Base-by-base conservation (phyloP, 1,284 basidiomycete genomes). In the Leccinum subspadiceum region DNA sequence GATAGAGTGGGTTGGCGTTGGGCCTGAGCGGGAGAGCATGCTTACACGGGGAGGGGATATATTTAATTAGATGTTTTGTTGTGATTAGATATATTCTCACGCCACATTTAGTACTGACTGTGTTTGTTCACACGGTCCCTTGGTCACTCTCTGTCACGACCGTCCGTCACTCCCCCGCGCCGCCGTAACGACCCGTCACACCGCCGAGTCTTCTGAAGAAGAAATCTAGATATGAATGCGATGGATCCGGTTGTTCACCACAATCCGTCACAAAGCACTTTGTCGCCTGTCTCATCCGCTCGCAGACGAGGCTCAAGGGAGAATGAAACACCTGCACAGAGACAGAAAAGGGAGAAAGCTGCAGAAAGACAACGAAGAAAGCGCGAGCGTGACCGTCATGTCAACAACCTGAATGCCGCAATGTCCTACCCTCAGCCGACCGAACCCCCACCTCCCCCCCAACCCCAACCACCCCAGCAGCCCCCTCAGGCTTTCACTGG, bases 1-100 rank as follows among this genome's bases (percentile, higher is more conserved):
- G 58, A 81, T 98, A 63, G 89, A 92, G 74, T 97, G 91, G 90
- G 94, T 97, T 65, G 95, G 95, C 5, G 88, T 95, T 29, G 94
- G 94, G 0, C 92, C 94, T 4, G 91, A 81, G 26, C 76, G 94
- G 58, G 87, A 93, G 52, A 53, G 84, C 62, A 96, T 96, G 94
- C 71, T 94, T 64, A 79, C 76, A 55, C 63, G 53, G 53, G 57
- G 54, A 44, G 53, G 50, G 4, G 17, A 22, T 15, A 31, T 63
- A 61, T 64, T 57, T 55, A 74, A 74, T 58, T 74, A 73, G 55
- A 44, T 39, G 37, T 12, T 37, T 41, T 17, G 39, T 17, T 41
- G 5, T 41, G 26, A 44, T 4, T 57, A 26, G 58, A 24, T 31
- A 6, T 20, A 44, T 53, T 73, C 69, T 29, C 72, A 74, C 74